Conservation (phyloP, 1,139 yeast species). For the Suhomyces wounanorum region DNA sequence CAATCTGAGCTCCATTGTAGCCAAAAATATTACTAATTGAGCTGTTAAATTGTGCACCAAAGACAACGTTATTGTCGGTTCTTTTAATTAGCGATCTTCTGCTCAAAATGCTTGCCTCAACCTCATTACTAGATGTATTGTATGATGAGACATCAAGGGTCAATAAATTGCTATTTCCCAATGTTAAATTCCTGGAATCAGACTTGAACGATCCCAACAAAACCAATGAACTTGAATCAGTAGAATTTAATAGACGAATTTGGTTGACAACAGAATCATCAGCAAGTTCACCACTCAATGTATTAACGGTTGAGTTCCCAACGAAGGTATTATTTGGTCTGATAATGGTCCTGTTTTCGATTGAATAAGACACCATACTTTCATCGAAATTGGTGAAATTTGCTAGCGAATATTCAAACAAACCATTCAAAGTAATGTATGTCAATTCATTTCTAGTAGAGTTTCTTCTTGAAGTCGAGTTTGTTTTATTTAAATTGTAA, state of each 20-base stretch:
- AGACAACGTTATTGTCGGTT: conserved; percentile 23
- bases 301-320: conserved; percentile 69
- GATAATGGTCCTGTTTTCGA: conserved; percentile 31
- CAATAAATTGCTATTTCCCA: conserved; percentile 32
- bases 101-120: conserved; percentile 18
- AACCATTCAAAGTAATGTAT: conserved; percentile 56
- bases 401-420: conserved; percentile 76
- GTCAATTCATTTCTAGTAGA: conserved; percentile 25
- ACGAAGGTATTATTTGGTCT: conserved; percentile 44
- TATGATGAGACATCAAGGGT: conserved; percentile 31
- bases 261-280: conserved; percentile 43
- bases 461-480: conserved; percentile 22
- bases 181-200: conserved; percentile 29
- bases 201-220: conserved; percentile 54
- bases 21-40: conserved; percentile 28
- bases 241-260: conserved; percentile 29
- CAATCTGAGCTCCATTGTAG: conserved; percentile 26
- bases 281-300: conserved; percentile 55
- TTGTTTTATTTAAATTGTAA: conserved; percentile 32
- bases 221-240: conserved; percentile 29
- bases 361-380: conserved; percentile 28
- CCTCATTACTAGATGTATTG: conserved; percentile 36
- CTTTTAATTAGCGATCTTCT: conserved; percentile 21
- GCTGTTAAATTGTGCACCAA: conserved; percentile 36
- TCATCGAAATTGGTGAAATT: conserved; percentile 60